A percentile compares a stretch with the other conserved stretches of the same genome.
These are phyloP conservation scores for Lumnitzera littorea DNA, from an alignment of 345 rosid species.

Conservation along the genomic window DNA sequence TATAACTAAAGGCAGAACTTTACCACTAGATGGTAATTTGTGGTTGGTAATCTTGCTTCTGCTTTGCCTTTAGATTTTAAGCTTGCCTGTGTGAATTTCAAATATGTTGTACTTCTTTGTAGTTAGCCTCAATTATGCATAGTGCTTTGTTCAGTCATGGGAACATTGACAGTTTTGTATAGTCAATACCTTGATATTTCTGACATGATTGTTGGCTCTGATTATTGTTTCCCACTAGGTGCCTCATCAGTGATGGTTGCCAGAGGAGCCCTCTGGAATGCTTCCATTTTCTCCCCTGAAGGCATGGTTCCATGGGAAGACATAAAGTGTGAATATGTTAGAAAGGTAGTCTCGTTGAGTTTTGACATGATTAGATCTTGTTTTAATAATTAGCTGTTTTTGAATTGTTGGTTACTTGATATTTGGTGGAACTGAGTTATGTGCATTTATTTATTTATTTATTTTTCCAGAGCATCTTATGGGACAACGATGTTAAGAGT, in stretches of 20 bases:
- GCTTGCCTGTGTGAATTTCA: too few species aligned
- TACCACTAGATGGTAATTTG: too few species aligned
- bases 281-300: constrained; percentile 73
- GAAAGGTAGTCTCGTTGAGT: constrained; percentile 43
- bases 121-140: background rate
- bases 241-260: constrained; percentile 91
- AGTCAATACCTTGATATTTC: too few species aligned
- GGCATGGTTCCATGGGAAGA: constrained; percentile 72
- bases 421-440: constrained; percentile 4
- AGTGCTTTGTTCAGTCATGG: constrained; percentile 3
- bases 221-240: constrained; percentile 30
- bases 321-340: constrained; percentile 54
- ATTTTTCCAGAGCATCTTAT: constrained; percentile 69
- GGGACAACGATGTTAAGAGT: constrained; percentile 85
- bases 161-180: too few species aligned
- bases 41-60: too few species aligned
- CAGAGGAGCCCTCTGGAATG: constrained; percentile 97
- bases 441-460: background rate
- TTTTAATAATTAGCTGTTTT: too few species aligned
- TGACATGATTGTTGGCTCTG: background rate
- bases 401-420: too few species aligned
- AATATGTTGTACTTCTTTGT: too few species aligned
- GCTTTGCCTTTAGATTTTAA: too few species aligned
- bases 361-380: too few species aligned
- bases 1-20: too few species aligned